phyloP scores from a whole-genome alignment of 106 monocot species.

The Acanthochlamys bracteata region DNA sequence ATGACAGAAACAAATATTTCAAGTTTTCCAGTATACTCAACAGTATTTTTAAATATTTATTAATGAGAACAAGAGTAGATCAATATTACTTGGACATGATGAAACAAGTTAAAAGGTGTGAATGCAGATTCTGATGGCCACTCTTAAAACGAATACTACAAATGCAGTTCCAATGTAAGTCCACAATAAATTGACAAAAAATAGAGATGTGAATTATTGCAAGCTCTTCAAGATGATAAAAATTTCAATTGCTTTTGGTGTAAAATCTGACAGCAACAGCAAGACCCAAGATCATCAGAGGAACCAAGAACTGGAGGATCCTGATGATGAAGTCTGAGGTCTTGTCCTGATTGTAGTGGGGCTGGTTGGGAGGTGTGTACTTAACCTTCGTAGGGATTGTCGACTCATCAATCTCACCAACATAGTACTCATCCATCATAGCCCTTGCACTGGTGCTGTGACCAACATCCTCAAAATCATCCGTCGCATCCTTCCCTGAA shows the following conservation, averaged over 20 bases:
- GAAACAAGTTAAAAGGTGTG: too few species aligned
- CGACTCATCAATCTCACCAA: constrained; percentile 35
- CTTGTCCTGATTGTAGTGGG: constrained; percentile 13
- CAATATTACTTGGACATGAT: too few species aligned
- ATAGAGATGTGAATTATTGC: too few species aligned
- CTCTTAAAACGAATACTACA: too few species aligned
- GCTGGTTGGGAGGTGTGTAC: constrained; percentile 25
- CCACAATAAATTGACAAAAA: too few species aligned
- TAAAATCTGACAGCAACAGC: constrained; percentile 9
- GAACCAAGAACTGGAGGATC: constrained; percentile 12
- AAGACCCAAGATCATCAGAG: constrained; percentile 3
- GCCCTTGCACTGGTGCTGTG: constrained; percentile 40
- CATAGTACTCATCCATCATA: constrained; percentile 39
- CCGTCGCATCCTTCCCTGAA: constrained; percentile 52
- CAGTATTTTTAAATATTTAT: too few species aligned
- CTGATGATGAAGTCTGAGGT: constrained; percentile 11
- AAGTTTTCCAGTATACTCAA: too few species aligned
- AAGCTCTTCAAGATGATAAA: background rate
- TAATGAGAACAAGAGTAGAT: too few species aligned
- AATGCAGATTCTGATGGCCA: too few species aligned
- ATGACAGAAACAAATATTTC: too few species aligned
- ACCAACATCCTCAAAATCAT: constrained; percentile 56
- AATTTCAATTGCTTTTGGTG: background rate
- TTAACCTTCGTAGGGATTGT: constrained; percentile 20
- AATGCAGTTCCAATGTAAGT: too few species aligned